Evolutionary conservation across 805 yeast genomes (phyloP).

Genomic region (Hyphopichia homilentoma): DNA sequence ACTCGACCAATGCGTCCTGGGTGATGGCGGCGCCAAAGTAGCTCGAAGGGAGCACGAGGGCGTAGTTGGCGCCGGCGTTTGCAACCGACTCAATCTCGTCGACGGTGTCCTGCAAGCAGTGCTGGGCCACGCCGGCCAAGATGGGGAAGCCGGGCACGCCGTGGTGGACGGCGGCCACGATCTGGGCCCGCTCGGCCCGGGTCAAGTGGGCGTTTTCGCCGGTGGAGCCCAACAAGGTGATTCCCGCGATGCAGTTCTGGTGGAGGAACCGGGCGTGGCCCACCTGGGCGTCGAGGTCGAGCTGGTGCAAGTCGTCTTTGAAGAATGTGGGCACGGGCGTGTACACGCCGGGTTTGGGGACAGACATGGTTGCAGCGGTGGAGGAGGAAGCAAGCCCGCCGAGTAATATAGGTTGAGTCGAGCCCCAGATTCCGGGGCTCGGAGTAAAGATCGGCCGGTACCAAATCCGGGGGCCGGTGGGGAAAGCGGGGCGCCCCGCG

Average conservation of each 20-base stretch:
- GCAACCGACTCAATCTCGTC: constrained; percentile 33
- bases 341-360: constrained; percentile 41
- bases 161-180: constrained; percentile 28
- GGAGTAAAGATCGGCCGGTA: too few species aligned
- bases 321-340: constrained; percentile 55
- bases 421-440: neutral
- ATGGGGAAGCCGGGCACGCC: constrained; percentile 39
- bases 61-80: constrained; percentile 36
- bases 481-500: too few species aligned
- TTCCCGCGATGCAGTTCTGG: constrained; percentile 44
- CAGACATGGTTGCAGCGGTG: neutral
- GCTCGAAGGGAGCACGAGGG: constrained; percentile 41
- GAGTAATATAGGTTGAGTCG: too few species aligned
- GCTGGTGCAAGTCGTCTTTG: constrained; percentile 35
- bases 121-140: constrained; percentile 48
- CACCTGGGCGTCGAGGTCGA: constrained; percentile 44
- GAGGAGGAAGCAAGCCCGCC: too few species aligned
- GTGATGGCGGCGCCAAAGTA: constrained; percentile 46
- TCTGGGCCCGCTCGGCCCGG: constrained; percentile 37
- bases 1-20: constrained; percentile 46
- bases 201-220: constrained; percentile 54
- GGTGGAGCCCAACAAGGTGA: constrained; percentile 50
- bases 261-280: constrained; percentile 42
- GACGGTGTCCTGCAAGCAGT: constrained; percentile 42
- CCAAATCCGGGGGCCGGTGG: too few species aligned